Percentiles rank a stretch among this genome's conserved stretches.
phyloP scores from a whole-genome alignment of 768 basidiomycete species.

The Boletus insuetus region DNA sequence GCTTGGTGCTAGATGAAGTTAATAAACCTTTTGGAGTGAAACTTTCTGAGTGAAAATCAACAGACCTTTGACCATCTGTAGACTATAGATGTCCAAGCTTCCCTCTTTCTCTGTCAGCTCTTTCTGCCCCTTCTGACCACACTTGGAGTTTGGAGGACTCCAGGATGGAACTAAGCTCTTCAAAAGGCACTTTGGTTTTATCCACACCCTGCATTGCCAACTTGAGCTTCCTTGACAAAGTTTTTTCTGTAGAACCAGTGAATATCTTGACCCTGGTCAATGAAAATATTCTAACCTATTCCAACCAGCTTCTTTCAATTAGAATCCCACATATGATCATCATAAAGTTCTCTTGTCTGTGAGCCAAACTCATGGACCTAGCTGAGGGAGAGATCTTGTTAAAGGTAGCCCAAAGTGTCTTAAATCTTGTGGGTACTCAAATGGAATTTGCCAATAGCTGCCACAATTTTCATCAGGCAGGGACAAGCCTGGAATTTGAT shows the following conservation, averaged over 20 bases:
- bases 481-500: background rate
- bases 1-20: background rate
- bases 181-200: background rate
- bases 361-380: slow-evolving; percentile 19
- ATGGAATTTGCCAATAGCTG: slow-evolving; percentile 30
- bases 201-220: background rate
- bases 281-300: background rate
- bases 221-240: background rate
- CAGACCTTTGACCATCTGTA: background rate
- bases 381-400: slow-evolving; percentile 28
- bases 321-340: slow-evolving; percentile 1
- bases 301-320: slow-evolving; percentile 2
- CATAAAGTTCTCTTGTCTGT: slow-evolving; percentile 24
- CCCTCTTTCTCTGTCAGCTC: background rate
- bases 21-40: too few relatives aligned
- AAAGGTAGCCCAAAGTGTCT: slow-evolving; percentile 31
- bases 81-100: background rate
- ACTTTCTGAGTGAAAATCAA: too few relatives aligned
- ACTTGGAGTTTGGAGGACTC: too few relatives aligned
- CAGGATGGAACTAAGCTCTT: background rate
- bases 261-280: too few relatives aligned
- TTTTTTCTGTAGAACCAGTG: background rate
- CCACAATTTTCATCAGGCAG: background rate
- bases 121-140: too few relatives aligned
- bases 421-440: slow-evolving; percentile 26